A percentile compares a stretch with the other conserved stretches of the same genome.
phyloP scores from a whole-genome alignment of 1,284 basidiomycete species.

The Cerioporus squamosus region DNA sequence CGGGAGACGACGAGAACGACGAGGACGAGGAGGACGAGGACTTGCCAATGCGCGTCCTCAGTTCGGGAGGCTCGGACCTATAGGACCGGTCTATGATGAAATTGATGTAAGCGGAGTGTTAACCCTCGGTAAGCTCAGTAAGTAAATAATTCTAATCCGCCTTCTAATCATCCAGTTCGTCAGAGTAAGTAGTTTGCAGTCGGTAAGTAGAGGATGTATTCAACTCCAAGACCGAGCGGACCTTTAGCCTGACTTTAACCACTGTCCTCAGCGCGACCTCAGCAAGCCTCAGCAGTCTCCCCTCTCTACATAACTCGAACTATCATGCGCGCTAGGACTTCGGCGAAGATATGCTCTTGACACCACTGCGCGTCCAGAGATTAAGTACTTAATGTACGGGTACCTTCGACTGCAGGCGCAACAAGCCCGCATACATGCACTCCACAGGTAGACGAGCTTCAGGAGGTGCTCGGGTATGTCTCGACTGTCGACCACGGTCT shows the following conservation, averaged over 20 bases:
- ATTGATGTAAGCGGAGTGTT: not conserved
- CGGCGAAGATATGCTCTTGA: conserved; percentile 22
- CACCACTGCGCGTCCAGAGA: too few relatives aligned
- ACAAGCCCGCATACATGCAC: conserved; percentile 51
- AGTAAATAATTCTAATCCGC: too few relatives aligned
- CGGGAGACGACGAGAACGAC: not conserved
- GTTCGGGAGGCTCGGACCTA: not conserved
- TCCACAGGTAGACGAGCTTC: conserved; percentile 60
- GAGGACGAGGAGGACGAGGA: not conserved
- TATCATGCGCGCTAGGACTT: conserved; percentile 30
- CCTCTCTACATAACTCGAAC: too few relatives aligned
- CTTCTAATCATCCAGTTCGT: too few relatives aligned
- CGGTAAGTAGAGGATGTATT: too few relatives aligned
- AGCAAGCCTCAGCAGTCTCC: too few relatives aligned
- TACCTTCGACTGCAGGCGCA: conserved; percentile 49
- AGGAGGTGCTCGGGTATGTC: conserved; percentile 57
- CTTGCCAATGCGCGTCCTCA: not conserved
- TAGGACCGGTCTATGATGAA: not conserved
- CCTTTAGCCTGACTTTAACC: too few relatives aligned
- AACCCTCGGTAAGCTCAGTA: not conserved
- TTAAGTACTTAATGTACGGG: too few relatives aligned
- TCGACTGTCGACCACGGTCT: too few relatives aligned
- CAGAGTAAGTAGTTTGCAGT: too few relatives aligned
- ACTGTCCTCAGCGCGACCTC: too few relatives aligned
- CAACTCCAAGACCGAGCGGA: too few relatives aligned